A percentile compares a stretch with the other conserved stretches of the same genome.
These are phyloP conservation scores for Pichia gijzeniarum DNA, from an alignment of 805 yeast genomes.

Conservation along the genomic window DNA sequence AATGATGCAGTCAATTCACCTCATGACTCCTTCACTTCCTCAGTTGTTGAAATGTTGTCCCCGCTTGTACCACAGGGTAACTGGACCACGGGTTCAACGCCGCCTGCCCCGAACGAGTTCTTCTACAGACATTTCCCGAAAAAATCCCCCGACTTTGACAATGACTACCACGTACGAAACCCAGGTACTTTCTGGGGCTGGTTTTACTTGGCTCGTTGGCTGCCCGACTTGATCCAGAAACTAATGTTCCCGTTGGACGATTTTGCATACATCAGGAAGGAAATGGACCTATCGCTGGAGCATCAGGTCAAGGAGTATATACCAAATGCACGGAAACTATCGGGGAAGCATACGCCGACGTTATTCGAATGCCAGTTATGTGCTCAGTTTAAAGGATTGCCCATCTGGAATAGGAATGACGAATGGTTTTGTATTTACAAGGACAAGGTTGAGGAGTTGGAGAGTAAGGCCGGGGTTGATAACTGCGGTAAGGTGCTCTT, in stretches of 20 bases:
- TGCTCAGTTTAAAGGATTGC: conserved; percentile 21
- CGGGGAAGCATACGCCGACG: conserved; percentile 29
- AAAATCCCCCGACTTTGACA: conserved; percentile 9
- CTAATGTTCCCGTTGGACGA: conserved; percentile 7
- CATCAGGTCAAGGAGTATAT: not conserved
- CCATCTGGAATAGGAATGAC: conserved; percentile 26
- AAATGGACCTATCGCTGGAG: not conserved
- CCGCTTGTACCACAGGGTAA: conserved; percentile 10
- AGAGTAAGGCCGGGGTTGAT: conserved; percentile 12
- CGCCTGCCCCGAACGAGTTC: conserved; percentile 10
- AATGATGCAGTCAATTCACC: not conserved
- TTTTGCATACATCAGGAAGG: conserved; percentile 1
- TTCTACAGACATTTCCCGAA: conserved; percentile 11
- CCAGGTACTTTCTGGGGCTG: conserved; percentile 13
- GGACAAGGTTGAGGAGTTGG: conserved; percentile 1
- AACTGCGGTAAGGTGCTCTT: conserved; percentile 22
- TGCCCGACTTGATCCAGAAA: conserved; percentile 10
- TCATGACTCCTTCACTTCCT: conserved; percentile 2
- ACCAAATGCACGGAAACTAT: conserved; percentile 15
- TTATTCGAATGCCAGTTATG: conserved; percentile 28
- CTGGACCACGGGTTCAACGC: conserved; percentile 9
- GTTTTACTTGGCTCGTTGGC: conserved; percentile 12
- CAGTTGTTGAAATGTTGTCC: conserved; percentile 3
- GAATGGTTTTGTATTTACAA: conserved; percentile 28
- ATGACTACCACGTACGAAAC: conserved; percentile 10